Evolutionary conservation across 1,139 yeast species (phyloP).

Genomic region (Meyerozyma carpophila): DNA sequence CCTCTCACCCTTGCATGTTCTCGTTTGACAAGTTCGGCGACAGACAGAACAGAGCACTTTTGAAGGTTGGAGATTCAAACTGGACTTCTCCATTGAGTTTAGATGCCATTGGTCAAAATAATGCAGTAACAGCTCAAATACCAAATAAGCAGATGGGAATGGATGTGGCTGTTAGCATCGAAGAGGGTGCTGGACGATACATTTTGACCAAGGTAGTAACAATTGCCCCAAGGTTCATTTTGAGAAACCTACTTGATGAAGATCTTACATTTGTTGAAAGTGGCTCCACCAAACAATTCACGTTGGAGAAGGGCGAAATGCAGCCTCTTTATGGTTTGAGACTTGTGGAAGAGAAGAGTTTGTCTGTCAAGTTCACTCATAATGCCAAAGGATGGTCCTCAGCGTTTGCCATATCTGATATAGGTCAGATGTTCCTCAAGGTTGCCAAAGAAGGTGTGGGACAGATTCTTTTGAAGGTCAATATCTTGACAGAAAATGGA

Average conservation of each 20-base stretch:
- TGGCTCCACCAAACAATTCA: slow-evolving; percentile 48
- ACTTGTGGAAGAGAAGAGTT: slow-evolving; percentile 43
- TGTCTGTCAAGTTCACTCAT: slow-evolving; percentile 55
- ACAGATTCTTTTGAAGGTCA: slow-evolving; percentile 66
- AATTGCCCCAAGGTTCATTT: slow-evolving; percentile 75
- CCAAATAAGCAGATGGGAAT: slow-evolving; percentile 60
- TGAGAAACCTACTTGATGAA: slow-evolving; percentile 57
- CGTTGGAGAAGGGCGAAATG: slow-evolving; percentile 44
- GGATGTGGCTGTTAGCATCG: slow-evolving; percentile 67
- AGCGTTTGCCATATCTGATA: slow-evolving; percentile 76
- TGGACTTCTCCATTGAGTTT: slow-evolving; percentile 77
- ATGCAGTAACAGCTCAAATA: slow-evolving; percentile 58
- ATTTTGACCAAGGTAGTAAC: slow-evolving; percentile 72
- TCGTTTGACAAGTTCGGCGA: slow-evolving; percentile 64
- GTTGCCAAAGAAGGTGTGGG: slow-evolving; percentile 58
- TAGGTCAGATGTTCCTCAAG: slow-evolving; percentile 77
- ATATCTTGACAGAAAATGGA: slow-evolving; percentile 71
- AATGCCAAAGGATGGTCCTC: slow-evolving; percentile 74
- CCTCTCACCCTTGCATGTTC: slow-evolving; percentile 66
- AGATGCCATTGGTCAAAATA: slow-evolving; percentile 84
- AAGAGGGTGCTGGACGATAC: slow-evolving; percentile 88
- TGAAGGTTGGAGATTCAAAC: slow-evolving; percentile 66
- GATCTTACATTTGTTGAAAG: slow-evolving; percentile 63
- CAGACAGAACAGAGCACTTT: slow-evolving; percentile 61
- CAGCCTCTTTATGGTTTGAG: slow-evolving; percentile 66